Evolutionary conservation across 768 basidiomycete species (phyloP).

Genomic region (Clathrus columnatus): DNA sequence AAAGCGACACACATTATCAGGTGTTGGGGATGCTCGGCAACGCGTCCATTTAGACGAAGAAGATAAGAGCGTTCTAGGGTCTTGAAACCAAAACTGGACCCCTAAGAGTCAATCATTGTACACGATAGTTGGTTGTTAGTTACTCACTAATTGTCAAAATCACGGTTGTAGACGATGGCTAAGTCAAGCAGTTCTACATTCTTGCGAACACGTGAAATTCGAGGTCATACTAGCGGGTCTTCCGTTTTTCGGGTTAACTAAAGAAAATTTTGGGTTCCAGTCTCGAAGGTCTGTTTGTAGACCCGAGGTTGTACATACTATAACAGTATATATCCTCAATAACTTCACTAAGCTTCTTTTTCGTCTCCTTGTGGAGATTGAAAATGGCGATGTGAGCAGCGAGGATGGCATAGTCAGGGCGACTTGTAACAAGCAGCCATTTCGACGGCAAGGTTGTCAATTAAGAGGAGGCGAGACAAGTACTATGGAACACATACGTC

Average conservation of each 20-base stretch:
- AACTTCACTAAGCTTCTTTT: constrained; percentile 92
- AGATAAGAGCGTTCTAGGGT: constrained; percentile 97
- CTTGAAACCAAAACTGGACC: constrained; percentile 91
- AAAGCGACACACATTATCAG: constrained; percentile 99
- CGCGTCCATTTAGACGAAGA: constrained; percentile 86
- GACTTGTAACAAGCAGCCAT: constrained; percentile 94
- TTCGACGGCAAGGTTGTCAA: constrained; percentile 72
- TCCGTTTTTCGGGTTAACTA: constrained; percentile 94
- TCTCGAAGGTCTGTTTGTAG: no score
- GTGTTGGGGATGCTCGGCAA: constrained; percentile 96
- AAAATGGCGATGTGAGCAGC: constrained; percentile 98
- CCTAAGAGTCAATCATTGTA: not conserved
- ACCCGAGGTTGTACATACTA: constrained; percentile 51
- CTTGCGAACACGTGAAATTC: constrained; percentile 71
- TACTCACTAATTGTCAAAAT: constrained; percentile 89
- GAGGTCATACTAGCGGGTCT: constrained; percentile 85
- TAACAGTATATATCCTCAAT: constrained; percentile 86
- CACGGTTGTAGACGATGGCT: constrained; percentile 95
- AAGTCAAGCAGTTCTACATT: constrained; percentile 82
- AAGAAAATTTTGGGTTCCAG: no score
- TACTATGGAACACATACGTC: constrained; percentile 51
- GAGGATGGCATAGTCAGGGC: constrained; percentile 96
- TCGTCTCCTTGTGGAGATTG: constrained; percentile 98
- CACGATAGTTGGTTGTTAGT: not conserved
- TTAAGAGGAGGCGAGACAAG: not conserved